Percentiles rank a stretch among this genome's conserved stretches.
Conservation (phyloP, 805 yeast genomes). For the Yamadazyma insecticola region DNA sequence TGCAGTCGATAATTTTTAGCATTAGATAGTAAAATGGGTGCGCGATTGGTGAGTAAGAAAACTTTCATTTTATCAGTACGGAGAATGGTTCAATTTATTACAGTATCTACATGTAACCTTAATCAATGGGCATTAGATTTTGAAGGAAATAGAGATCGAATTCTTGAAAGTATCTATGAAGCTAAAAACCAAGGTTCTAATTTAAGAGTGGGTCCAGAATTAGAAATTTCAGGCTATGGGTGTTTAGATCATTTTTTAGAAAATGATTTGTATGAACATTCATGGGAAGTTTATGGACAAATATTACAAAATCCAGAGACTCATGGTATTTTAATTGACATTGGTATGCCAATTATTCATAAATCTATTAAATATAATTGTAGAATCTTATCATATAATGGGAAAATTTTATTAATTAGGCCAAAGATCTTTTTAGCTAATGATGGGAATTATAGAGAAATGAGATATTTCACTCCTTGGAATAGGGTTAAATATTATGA, state of each 20-base stretch:
- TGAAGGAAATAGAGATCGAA: slow-evolving; percentile 94
- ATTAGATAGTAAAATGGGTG: too few relatives aligned
- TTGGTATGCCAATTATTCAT: slow-evolving; percentile 92
- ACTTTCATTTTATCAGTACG: too few relatives aligned
- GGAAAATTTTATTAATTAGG: slow-evolving; percentile 75
- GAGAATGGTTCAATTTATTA: slow-evolving; percentile 78
- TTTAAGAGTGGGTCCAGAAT: slow-evolving; percentile 93
- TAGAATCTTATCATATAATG: slow-evolving; percentile 76
- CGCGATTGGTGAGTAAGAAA: too few relatives aligned
- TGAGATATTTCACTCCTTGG: slow-evolving; percentile 98
- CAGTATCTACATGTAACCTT: slow-evolving; percentile 88
- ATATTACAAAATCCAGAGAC: slow-evolving; percentile 67
- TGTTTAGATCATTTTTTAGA: slow-evolving; percentile 93
- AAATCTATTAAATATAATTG: slow-evolving; percentile 89
- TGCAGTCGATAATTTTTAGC: too few relatives aligned
- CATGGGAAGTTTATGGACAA: slow-evolving; percentile 91
- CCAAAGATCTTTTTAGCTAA: slow-evolving; percentile 94
- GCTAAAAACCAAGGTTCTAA: slow-evolving; percentile 77
- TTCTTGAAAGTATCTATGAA: slow-evolving; percentile 67
- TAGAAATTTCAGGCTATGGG: slow-evolving; percentile 92
- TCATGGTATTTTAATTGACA: slow-evolving; percentile 74
- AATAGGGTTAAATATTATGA: slow-evolving; percentile 72
- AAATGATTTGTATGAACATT: slow-evolving; percentile 79
- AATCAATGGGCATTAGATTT: slow-evolving; percentile 99
- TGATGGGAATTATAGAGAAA: slow-evolving; percentile 97